Conservation (phyloP, 352 stramenopile genomes). For the Pythium sukuiense region DNA sequence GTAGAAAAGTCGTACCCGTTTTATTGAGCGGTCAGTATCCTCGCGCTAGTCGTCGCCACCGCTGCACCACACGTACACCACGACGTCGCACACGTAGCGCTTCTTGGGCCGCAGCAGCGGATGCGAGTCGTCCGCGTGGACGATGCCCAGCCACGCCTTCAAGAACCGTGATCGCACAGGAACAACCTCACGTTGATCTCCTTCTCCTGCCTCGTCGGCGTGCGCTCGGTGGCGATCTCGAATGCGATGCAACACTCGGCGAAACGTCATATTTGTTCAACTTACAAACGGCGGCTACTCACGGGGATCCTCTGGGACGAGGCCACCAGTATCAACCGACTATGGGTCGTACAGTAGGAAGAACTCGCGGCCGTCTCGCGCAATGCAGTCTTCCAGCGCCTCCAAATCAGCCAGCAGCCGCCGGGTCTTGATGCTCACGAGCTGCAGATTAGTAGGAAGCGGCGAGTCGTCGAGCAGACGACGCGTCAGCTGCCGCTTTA, state of each 20-base stretch:
- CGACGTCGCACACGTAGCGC: constrained; percentile 12
- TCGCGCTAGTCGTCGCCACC: not conserved
- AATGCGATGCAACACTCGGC: constrained; percentile 5
- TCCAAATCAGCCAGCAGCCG: constrained; percentile 26
- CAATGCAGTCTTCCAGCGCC: constrained; percentile 17
- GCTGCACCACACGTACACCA: constrained; percentile 10
- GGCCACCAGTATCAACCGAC: not conserved
- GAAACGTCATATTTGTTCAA: constrained; percentile 11
- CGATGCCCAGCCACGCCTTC: constrained; percentile 26
- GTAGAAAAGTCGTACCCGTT: no score
- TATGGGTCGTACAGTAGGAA: constrained; percentile 30
- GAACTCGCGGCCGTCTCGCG: constrained; percentile 19
- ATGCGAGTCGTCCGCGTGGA: constrained; percentile 26
- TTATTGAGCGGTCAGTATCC: not conserved
- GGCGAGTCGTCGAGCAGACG: constrained; percentile 19
- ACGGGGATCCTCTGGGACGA: constrained; percentile 15
- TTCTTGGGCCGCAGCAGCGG: constrained; percentile 22
- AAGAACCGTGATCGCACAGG: constrained; percentile 22
- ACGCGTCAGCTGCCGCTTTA: constrained; percentile 22
- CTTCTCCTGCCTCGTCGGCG: not conserved
- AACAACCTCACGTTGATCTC: not conserved
- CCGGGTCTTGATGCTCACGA: constrained; percentile 20
- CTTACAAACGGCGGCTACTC: not conserved
- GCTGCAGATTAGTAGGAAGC: constrained; percentile 23
- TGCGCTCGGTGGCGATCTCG: not conserved